A percentile compares a stretch with the other conserved stretches of the same genome.
Evolutionary conservation across 192 early-diverging fungal genomes (phyloP).

Genomic region (Backusella morwellensis): DNA sequence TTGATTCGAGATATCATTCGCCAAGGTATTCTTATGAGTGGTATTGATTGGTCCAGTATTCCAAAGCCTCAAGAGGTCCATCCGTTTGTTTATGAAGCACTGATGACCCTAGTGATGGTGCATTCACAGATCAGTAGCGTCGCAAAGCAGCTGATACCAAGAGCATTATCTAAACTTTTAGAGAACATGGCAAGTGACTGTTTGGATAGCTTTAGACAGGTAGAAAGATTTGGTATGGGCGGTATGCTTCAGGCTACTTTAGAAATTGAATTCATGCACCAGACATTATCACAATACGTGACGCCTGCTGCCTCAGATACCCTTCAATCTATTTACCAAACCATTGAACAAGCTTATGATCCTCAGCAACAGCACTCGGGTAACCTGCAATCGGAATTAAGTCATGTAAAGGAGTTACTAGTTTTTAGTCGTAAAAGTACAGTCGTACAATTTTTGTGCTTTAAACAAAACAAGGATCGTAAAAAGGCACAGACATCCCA

Average conservation of each 20-base stretch:
- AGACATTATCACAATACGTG: slow-evolving; percentile 77
- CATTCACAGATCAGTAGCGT: slow-evolving; percentile 89
- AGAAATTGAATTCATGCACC: slow-evolving; percentile 89
- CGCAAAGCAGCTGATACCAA: slow-evolving; percentile 72
- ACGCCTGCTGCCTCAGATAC: slow-evolving; percentile 61
- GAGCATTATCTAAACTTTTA: slow-evolving; percentile 73
- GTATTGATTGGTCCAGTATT: slow-evolving; percentile 84
- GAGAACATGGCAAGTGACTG: slow-evolving; percentile 76
- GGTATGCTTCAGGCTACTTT: slow-evolving; percentile 95
- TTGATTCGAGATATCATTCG: slow-evolving; percentile 69
- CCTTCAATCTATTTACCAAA: slow-evolving; percentile 73
- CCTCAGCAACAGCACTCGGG: slow-evolving; percentile 43
- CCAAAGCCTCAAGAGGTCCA: slow-evolving; percentile 79
- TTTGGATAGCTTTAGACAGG: slow-evolving; percentile 70
- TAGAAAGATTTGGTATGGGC: slow-evolving; percentile 85
- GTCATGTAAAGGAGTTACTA: slow-evolving; percentile 50
- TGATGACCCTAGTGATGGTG: slow-evolving; percentile 83
- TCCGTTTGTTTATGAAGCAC: slow-evolving; percentile 82
- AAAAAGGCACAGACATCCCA: slow-evolving; percentile 36
- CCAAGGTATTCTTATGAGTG: slow-evolving; percentile 80
- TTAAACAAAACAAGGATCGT: slow-evolving; percentile 44
- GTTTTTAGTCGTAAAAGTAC: slow-evolving; percentile 50
- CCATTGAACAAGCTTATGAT: slow-evolving; percentile 65
- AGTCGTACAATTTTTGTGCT: slow-evolving; percentile 57
- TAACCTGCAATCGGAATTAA: slow-evolving; percentile 51